Evolutionary conservation across 2,329 filamentous ascomycete species (phyloP).

Genomic region (Chaetoscypha palmicola): DNA sequence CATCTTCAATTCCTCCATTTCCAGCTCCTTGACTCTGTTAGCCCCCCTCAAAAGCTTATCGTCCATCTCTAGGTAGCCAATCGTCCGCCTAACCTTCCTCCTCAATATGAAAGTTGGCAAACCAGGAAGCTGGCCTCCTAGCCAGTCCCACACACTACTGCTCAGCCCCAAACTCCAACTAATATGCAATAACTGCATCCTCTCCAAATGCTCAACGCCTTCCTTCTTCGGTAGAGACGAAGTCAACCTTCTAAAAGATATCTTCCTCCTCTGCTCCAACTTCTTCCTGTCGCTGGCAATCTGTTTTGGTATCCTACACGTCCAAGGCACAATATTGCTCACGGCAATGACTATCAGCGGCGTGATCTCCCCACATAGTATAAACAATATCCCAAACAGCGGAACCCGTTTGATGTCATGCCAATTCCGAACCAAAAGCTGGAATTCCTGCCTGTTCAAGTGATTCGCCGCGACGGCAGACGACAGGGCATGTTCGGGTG

Average conservation of each 20-base stretch:
- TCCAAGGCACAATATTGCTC: constrained; percentile 64
- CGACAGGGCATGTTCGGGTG: constrained; percentile 28
- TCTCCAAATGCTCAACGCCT: constrained; percentile 11
- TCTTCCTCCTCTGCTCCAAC: constrained; percentile 44
- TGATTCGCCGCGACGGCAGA: constrained; percentile 30
- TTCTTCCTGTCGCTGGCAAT: constrained; percentile 49
- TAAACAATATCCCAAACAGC: constrained; percentile 65
- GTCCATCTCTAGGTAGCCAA: constrained; percentile 62
- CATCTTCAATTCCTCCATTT: constrained; percentile 56
- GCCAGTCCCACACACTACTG: constrained; percentile 37
- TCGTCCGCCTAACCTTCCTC: constrained; percentile 43
- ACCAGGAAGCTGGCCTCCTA: constrained; percentile 31
- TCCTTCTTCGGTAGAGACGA: constrained; percentile 16
- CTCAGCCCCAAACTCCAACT: constrained; percentile 35
- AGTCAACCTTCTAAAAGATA: constrained; percentile 40
- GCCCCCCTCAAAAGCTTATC: constrained; percentile 55
- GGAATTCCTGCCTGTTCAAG: constrained; percentile 60
- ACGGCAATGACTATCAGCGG: constrained; percentile 70
- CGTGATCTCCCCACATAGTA: constrained; percentile 80
- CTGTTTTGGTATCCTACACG: constrained; percentile 78
- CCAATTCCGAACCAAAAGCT: constrained; percentile 59
- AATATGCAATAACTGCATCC: constrained; percentile 36
- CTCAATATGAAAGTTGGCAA: constrained; percentile 46
- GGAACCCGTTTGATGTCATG: constrained; percentile 74
- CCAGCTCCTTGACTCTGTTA: constrained; percentile 54